phyloP scores from a whole-genome alignment of 164 flowering plant species.

The Kingdonia uniflora region DNA sequence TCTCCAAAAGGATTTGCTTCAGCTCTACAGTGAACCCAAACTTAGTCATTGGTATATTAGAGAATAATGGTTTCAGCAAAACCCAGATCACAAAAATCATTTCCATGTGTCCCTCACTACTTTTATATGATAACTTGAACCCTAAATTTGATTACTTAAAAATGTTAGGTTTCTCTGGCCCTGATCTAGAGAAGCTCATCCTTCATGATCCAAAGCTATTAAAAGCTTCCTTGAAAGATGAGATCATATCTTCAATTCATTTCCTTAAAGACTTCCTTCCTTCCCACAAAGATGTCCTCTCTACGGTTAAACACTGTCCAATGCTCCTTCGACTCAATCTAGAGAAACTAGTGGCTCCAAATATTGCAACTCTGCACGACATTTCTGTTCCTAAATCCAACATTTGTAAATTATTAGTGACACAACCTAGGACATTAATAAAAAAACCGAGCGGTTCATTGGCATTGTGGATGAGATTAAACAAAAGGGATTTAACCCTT shows the following conservation, averaged over 20 bases:
- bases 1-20: neutral
- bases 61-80: constrained; percentile 10
- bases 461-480: constrained; percentile 7
- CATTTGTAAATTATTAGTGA: constrained; percentile 10
- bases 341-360: neutral
- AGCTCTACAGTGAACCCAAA: constrained; percentile 3
- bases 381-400: neutral
- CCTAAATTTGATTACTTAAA: constrained; percentile 19
- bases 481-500: constrained; percentile 9
- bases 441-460: constrained; percentile 4
- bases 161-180: constrained; percentile 9
- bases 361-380: constrained; percentile 7
- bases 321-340: neutral
- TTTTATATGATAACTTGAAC: constrained; percentile 5
- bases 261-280: neutral
- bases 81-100: constrained; percentile 10
- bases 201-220: constrained; percentile 5
- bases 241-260: constrained; percentile 9
- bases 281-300: neutral
- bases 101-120: neutral
- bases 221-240: constrained; percentile 7
- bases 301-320: neutral
- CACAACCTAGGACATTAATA: constrained; percentile 13
- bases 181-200: constrained; percentile 4
- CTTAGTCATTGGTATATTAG: constrained; percentile 7